Base-by-base conservation (phyloP, 2,329 filamentous ascomycete species). In the Colletotrichum aenigma region DNA sequence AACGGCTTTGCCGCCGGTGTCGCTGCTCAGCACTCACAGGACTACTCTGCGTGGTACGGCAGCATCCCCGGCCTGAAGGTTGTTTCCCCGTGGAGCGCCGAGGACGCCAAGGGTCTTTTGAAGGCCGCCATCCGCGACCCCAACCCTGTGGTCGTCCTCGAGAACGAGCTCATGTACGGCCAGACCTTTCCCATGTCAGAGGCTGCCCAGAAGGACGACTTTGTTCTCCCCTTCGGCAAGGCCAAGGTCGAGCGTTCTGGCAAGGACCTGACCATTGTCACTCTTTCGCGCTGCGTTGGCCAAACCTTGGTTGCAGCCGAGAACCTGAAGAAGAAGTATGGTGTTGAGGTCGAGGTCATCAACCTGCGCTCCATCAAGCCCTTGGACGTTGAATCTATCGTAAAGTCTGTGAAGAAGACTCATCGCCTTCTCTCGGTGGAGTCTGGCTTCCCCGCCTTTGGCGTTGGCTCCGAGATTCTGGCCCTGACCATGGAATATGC, bases 331-430 rank as follows among this genome's bases (percentile, higher is more conserved):
- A 93, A 95, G 89, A 97, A 98, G 85, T 98, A 98, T 87, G 97
- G 97, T 77, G 93, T 98, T 76, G 96, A 98, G 81, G 94, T 92
- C 71, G 97, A 99, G 88, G 97, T 99, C 78, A 94, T 99, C 91
- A 99, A 99, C 91, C 93, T 99, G 83, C 96, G 97, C 82, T 98
- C 96, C 80, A 89, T 99, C 88, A 99, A 98, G 91, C 97, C 97
- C 58, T 91, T 99, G 79, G 97, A 99, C 83, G 91, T 99, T 76
- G 96, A 98, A 87, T 91, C 95, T 79, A 98, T 99, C 82, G 90
- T 98, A 86, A 96, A 97, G 86, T 98, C 96, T 15, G 93, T 99
- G 85, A 98, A 99, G 94, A 99, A 99, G 94, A 99, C 97, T 21
- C 94, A 95, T 85, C 94, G 94, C 83, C 92, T 99, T 78, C 91